Percentiles rank a stretch among this genome's conserved stretches.
Evolutionary conservation across 2,329 filamentous ascomycete species (phyloP).

Genomic region (Didymellaceae sp.): DNA sequence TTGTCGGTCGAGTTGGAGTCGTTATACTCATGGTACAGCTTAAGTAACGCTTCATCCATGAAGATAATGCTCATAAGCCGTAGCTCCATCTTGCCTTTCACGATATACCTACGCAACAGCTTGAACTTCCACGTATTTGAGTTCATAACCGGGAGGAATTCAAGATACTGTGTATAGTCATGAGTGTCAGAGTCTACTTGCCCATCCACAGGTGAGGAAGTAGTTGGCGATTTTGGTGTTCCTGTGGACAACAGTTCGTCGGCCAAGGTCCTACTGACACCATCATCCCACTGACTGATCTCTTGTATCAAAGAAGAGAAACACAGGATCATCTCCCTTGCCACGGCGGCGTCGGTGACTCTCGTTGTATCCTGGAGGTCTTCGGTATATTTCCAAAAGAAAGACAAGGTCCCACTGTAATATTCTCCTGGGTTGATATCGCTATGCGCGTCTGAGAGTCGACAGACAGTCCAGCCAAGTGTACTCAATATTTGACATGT

Average conservation of each 20-base stretch:
- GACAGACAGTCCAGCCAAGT: conserved; percentile 34
- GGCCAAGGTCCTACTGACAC: conserved; percentile 33
- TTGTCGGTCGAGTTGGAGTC: conserved; percentile 42
- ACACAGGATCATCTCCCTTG: conserved; percentile 34
- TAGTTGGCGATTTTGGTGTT: conserved; percentile 33
- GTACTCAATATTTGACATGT: conserved; percentile 26
- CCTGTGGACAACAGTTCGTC: conserved; percentile 33
- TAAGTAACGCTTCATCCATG: conserved; percentile 74
- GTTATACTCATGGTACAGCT: conserved; percentile 62
- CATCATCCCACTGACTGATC: conserved; percentile 37
- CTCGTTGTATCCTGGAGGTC: conserved; percentile 39
- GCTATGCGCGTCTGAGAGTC: conserved; percentile 11
- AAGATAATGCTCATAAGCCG: conserved; percentile 78
- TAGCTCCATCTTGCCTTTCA: conserved; percentile 88
- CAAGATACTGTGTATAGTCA: conserved; percentile 34
- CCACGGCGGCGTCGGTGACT: conserved; percentile 31
- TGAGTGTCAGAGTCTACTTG: conserved; percentile 1
- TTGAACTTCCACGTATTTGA: conserved; percentile 72
- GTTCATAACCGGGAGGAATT: conserved; percentile 59
- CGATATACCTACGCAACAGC: conserved; percentile 73
- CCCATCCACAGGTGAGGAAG: conserved; percentile 14
- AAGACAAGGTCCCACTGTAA: conserved; percentile 28
- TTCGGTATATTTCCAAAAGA: conserved; percentile 38
- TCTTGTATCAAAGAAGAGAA: conserved; percentile 32
- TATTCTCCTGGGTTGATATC: conserved; percentile 27